Evolutionary conservation across 768 basidiomycete genomes (phyloP).

Genomic region (Hemileccinum rubropunctum): DNA sequence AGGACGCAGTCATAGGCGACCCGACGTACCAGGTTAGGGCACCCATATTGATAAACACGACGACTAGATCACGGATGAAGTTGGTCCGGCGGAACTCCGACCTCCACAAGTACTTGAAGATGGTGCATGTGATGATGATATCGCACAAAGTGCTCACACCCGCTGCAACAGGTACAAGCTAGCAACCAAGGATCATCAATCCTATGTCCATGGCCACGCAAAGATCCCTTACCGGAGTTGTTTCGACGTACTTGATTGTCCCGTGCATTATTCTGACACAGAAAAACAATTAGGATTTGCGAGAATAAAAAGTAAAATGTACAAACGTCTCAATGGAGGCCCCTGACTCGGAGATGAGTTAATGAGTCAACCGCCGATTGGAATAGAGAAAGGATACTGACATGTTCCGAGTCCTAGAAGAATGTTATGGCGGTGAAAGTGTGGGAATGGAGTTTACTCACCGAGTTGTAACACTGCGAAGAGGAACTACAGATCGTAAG

Average conservation of each 20-base stretch:
- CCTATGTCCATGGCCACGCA: too few species aligned
- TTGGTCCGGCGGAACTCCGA: constrained; percentile 8
- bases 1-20: too few species aligned
- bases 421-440: not conserved
- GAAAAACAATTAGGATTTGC: not conserved
- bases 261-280: not conserved
- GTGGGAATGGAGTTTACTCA: not conserved
- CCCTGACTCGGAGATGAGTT: not conserved
- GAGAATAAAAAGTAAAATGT: not conserved
- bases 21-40: constrained; percentile 10
- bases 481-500: not conserved
- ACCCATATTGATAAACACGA: constrained; percentile 17
- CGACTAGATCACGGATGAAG: constrained; percentile 5
- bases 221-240: constrained; percentile 1
- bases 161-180: constrained; percentile 9
- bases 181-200: not conserved
- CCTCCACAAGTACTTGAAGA: constrained; percentile 12
- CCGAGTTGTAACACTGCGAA: constrained; percentile 2
- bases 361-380: not conserved
- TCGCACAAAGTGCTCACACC: constrained; percentile 10
- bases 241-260: constrained; percentile 6
- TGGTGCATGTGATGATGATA: constrained; percentile 7
- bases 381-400: not conserved
- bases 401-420: constrained; percentile 8
- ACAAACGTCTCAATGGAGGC: constrained; percentile 3